Evolutionary conservation across 2,329 filamentous ascomycete genomes (phyloP), one percentile per base, ranked within the genome.

Genomic region (Periglandula ipomoeae): DNA sequence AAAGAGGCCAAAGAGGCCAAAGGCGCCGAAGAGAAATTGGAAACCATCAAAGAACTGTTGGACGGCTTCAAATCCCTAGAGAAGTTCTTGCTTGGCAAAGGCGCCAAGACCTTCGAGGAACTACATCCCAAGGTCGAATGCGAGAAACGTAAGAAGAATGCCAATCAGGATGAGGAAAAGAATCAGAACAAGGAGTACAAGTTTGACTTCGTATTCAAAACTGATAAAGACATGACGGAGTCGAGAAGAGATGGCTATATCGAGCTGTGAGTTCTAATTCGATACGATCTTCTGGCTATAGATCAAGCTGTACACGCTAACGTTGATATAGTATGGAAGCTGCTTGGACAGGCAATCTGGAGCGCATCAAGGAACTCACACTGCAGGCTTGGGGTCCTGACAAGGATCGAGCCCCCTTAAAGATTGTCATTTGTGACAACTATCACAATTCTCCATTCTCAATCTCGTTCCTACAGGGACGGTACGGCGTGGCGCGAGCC

Each of bases 291-390:
- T 4, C 22, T 15, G 19, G 24, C 4, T 11, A 19, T 19, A 2
- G 4, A 20, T 26, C 37, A 19, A 7, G 19, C 17, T 38, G 15
- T 10, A 20, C 11, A 15, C 11, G 32, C 45, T 46, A 23, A 49
- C 23, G n/a, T n/a, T 24, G 22, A 26, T 19, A 15, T 48, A 80
- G 77, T 7, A 86, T 87, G 61, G 81, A 91, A 59, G 86, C 86
- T 32, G 80, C 80, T 4, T 93, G 85, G 85, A 57, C 58, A 4
- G 84, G 83, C n/a, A 78, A 93, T 55, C 54, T 85, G 1, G 70
- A 78, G 1, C 79, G 70, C 3, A 79, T 91, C 63, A 87, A 85
- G 58, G 63, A 67, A 13, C 68, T 87, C 34, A 85, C 83, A 1
- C 65, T 87, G 19, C 66, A 71, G 10, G 66, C 75, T 2, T 86